Base-by-base conservation (phyloP, 2,329 filamentous ascomycete species). In the Nigrospora oryzae region DNA sequence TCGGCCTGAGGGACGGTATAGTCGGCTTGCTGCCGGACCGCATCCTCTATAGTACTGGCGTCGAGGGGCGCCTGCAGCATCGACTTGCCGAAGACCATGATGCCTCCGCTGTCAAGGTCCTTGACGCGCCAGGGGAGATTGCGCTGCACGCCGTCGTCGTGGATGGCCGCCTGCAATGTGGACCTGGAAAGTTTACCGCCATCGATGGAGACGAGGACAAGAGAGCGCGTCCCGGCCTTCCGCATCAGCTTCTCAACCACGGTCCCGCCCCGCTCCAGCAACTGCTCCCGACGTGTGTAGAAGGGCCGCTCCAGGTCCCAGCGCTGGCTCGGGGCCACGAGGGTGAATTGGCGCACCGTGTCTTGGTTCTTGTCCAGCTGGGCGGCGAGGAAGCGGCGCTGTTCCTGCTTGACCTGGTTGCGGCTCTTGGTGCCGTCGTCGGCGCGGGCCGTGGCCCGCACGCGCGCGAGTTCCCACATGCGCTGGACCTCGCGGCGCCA, bases 401-500 rank as follows among this genome's bases (percentile, higher is more conserved):
- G 12, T 2, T 36, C 33, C 16, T n/a, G 31, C 14, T 38, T 33
- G 19, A 28, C 23, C 42, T 16, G 31, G 40, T 28, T 14, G 5
- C 16, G 5, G 30, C 16, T 37, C 17, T 36, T 19, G 16, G 38
- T 11, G 39, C 28, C 10, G 32, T 40, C 38, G 44, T 43, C 43
- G 48, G 19, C 40, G 36, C 42, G 42, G 19, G 40, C 43, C 46
- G 42, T 42, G 16, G 23, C 36, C 32, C 75, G 60, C 10, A 51
- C 49, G 36, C 63, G 62, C 33, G 67, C 64, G 5, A 80, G 59
- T 13, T 58, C 57, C 59, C 78, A 74, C 14, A 84, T 63, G 6
- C 73, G 65, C 10, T 62, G 56, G 1, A 74, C 70, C 48, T 80
- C 75, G 19, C 70, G 66, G 43, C 76, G 72, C 61, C 86, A 90